Evolutionary conservation across 371 early-diverging fungal genomes (phyloP).

Genomic region (Basidiobolus heterosporus): DNA sequence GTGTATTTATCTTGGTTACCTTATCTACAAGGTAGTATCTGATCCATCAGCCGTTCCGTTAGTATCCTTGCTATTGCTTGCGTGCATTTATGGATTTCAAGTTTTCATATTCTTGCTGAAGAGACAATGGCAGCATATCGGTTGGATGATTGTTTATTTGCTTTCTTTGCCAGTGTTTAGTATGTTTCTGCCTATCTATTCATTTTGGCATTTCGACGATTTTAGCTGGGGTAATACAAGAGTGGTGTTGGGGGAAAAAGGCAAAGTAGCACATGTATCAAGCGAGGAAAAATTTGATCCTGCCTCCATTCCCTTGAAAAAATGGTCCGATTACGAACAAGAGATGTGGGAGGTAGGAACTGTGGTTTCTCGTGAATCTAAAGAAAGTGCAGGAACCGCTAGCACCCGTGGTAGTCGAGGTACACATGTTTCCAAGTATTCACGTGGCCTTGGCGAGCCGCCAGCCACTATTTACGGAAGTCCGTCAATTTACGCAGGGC

Average conservation of each 20-base stretch:
- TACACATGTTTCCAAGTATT: neutral
- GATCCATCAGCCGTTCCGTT: conserved; percentile 29
- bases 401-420: neutral
- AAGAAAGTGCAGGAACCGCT: conserved; percentile 2
- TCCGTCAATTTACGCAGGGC: neutral
- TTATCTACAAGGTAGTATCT: conserved; percentile 42
- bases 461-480: neutral
- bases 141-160: conserved; percentile 91
- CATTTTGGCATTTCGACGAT: conserved; percentile 95
- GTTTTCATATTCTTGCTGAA: conserved; percentile 71
- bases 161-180: conserved; percentile 71
- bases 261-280: conserved; percentile 33
- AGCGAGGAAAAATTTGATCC: conserved; percentile 72
- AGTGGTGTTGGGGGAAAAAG: conserved; percentile 50
- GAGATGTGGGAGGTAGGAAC: conserved; percentile 52
- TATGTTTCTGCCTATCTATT: conserved; percentile 66
- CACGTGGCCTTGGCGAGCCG: neutral
- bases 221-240: conserved; percentile 97
- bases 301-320: conserved; percentile 65
- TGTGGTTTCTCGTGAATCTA: conserved; percentile 32
- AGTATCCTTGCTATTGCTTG: conserved; percentile 39
- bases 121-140: conserved; percentile 85
- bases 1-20: conserved; percentile 62
- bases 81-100: conserved; percentile 68
- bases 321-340: conserved; percentile 79